Percentiles rank a stretch among this genome's conserved stretches.
Conservation (phyloP, 305 asterid genomes). For the Fraxinus albicans region DNA sequence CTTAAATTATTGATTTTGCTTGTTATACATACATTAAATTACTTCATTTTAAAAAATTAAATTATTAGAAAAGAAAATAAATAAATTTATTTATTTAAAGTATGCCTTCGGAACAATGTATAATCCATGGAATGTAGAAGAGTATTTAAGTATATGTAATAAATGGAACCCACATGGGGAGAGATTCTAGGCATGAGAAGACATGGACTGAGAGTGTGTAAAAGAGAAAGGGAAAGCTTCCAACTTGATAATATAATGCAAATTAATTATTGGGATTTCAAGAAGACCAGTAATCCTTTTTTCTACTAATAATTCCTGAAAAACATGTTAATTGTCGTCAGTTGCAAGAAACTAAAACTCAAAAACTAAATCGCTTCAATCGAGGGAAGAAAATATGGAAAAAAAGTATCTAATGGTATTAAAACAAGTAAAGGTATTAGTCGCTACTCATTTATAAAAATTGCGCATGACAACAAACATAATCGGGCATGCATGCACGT, state of each 20-base stretch:
- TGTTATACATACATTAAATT: no score
- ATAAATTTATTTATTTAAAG: neutral
- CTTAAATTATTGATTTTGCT: no score
- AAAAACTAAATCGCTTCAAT: neutral
- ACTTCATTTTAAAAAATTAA: no score
- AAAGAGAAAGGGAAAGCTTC: neutral
- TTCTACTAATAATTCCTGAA: neutral
- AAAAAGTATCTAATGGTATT: neutral
- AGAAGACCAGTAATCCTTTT: neutral
- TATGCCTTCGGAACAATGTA: neutral
- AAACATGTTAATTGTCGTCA: neutral
- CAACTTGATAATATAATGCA: neutral
- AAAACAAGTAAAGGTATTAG: neutral
- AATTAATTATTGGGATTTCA: neutral
- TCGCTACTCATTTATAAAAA: neutral
- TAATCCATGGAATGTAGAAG: neutral
- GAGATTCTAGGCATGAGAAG: neutral
- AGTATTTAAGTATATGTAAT: neutral
- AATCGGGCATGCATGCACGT: neutral
- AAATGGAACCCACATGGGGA: neutral
- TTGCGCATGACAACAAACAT: neutral
- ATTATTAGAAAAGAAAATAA: neutral
- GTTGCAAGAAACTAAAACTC: neutral
- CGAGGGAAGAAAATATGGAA: neutral
- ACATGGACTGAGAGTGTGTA: neutral